phyloP scores from a whole-genome alignment of 192 early-diverging fungal genomes.

The Coemansia sp. region DNA sequence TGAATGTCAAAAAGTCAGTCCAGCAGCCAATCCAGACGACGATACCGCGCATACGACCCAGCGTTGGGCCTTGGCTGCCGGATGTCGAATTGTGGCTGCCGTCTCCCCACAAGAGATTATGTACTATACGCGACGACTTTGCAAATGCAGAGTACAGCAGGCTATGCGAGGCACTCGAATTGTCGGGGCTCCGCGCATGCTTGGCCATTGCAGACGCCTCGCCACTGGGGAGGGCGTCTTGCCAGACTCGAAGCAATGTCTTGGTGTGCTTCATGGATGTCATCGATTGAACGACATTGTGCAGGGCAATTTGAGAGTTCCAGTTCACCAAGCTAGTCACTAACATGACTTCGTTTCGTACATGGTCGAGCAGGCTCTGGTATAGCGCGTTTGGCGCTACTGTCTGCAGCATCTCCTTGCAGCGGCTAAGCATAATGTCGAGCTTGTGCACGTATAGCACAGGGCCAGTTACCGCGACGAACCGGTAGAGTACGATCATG shows the following conservation, averaged over 20 bases:
- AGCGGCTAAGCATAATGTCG: slow-evolving; percentile 33
- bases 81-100: slow-evolving; percentile 8
- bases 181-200: not conserved
- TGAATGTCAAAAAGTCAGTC: slow-evolving; percentile 37
- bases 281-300: slow-evolving; percentile 46
- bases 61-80: slow-evolving; percentile 6
- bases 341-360: slow-evolving; percentile 40
- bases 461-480: slow-evolving; percentile 49
- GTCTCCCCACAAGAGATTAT: slow-evolving; percentile 41
- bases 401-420: slow-evolving; percentile 24
- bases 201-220: not conserved
- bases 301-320: slow-evolving; percentile 34
- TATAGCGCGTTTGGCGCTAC: slow-evolving; percentile 37
- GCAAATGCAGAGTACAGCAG: slow-evolving; percentile 43
- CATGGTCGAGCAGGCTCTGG: slow-evolving; percentile 31
- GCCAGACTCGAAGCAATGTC: slow-evolving; percentile 33
- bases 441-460: slow-evolving; percentile 43
- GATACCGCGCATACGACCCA: slow-evolving; percentile 29
- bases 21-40: slow-evolving; percentile 36
- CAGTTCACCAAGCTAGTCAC: slow-evolving; percentile 43
- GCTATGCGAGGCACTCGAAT: slow-evolving; percentile 4
- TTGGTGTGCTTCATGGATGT: slow-evolving; percentile 41
- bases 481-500: slow-evolving; percentile 54
- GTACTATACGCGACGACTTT: slow-evolving; percentile 49
- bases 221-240: slow-evolving; percentile 16